A percentile compares a stretch with the other conserved stretches of the same genome.
These are phyloP conservation scores for Fennellomyces sp. DNA, from an alignment of 371 early-diverging fungal species.

Conservation along the genomic window DNA sequence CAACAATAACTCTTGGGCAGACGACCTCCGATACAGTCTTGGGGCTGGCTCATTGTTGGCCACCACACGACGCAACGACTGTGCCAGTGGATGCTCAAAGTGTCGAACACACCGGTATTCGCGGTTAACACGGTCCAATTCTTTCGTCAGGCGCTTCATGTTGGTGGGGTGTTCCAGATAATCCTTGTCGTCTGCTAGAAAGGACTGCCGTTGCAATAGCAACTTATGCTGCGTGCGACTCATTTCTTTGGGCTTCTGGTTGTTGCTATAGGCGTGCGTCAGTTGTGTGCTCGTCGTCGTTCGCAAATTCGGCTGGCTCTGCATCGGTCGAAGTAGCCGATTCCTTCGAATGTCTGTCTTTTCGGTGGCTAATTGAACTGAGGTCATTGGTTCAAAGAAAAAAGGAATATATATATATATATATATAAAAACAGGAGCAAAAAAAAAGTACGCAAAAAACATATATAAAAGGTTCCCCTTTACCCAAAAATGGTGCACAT, in stretches of 20 bases:
- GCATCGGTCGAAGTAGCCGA: constrained; percentile 24
- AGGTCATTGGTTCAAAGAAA: background rate
- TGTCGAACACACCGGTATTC: constrained; percentile 47
- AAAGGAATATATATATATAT: too few relatives aligned
- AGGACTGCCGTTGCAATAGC: constrained; percentile 53
- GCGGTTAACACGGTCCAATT: constrained; percentile 54
- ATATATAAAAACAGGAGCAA: constrained; percentile 10
- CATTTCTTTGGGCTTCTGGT: background rate
- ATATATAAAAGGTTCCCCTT: too few relatives aligned
- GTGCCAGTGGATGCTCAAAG: constrained; percentile 42
- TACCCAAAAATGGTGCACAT: background rate
- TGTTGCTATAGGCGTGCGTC: constrained; percentile 9
- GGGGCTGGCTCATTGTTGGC: constrained; percentile 5
- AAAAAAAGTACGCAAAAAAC: background rate
- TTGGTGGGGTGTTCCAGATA: constrained; percentile 55
- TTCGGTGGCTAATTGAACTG: constrained; percentile 5
- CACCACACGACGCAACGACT: constrained; percentile 38
- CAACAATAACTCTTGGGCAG: constrained; percentile 12
- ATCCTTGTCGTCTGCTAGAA: constrained; percentile 54
- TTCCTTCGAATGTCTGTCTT: background rate
- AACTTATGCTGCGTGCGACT: constrained; percentile 59
- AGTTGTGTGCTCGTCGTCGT: constrained; percentile 4
- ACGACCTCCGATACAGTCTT: constrained; percentile 1
- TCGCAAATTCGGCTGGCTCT: constrained; percentile 28
- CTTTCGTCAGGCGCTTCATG: constrained; percentile 51